phyloP scores from a whole-genome alignment of 768 basidiomycete species.

The Tricholoma terreum region DNA sequence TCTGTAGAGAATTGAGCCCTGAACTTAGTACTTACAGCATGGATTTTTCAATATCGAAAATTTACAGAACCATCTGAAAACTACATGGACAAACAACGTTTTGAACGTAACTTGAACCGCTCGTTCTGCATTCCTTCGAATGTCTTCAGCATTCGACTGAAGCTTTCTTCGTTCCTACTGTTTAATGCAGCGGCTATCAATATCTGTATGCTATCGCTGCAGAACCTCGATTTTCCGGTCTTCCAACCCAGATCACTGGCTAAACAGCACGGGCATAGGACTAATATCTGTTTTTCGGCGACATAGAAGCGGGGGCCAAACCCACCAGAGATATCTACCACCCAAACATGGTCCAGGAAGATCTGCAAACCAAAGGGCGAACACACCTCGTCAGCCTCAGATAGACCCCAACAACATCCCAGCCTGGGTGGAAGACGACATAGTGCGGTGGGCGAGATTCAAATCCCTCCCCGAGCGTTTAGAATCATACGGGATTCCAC shows the following conservation, averaged over 20 bases:
- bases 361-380: neutral
- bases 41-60: neutral
- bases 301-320: neutral
- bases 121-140: neutral
- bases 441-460: constrained; percentile 35
- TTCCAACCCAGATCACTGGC: constrained; percentile 10
- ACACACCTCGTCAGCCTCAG: neutral
- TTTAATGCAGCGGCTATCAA: constrained; percentile 14
- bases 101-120: neutral
- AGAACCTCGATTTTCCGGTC: constrained; percentile 12
- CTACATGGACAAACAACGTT: constrained; percentile 11
- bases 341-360: neutral
- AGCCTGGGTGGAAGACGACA: constrained; percentile 35
- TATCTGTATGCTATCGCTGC: constrained; percentile 16
- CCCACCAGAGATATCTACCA: neutral
- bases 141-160: neutral
- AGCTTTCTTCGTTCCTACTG: too few species aligned
- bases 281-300: neutral
- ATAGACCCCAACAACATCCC: constrained; percentile 20
- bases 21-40: too few species aligned
- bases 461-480: constrained; percentile 38
- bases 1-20: neutral
- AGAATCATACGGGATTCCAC: constrained; percentile 46
- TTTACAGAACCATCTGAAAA: neutral
- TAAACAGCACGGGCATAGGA: neutral